A percentile compares a stretch with the other conserved stretches of the same genome.
Evolutionary conservation across 1,284 basidiomycete species (phyloP).

Genomic region (Tilletiopsis washingtonensis): DNA sequence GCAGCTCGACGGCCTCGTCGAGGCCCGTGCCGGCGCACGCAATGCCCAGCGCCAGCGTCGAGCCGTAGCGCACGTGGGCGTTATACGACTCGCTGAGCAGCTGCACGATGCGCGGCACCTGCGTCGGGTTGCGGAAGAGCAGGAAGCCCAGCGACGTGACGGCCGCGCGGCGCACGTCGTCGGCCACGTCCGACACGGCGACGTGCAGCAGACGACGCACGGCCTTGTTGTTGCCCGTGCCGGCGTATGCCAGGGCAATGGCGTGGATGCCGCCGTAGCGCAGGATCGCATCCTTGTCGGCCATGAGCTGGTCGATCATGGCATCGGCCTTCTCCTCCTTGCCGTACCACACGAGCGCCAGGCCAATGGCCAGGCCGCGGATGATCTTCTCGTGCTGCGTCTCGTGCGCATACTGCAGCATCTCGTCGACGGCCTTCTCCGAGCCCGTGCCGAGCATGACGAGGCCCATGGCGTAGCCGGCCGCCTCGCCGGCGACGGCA

Average conservation of each 20-base stretch:
- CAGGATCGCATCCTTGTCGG: constrained; percentile 45
- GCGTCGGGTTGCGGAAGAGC: constrained; percentile 47
- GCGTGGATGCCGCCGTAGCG: constrained; percentile 47
- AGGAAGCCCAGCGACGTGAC: constrained; percentile 45
- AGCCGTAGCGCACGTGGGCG: constrained; percentile 46
- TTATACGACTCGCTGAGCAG: constrained; percentile 47
- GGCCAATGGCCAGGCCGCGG: constrained; percentile 45
- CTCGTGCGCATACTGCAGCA: constrained; percentile 47
- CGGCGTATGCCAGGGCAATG: constrained; percentile 46
- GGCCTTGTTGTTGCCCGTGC: constrained; percentile 46
- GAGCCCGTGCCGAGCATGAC: constrained; percentile 46
- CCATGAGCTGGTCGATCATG: constrained; percentile 42
- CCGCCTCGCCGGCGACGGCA: constrained; percentile 44
- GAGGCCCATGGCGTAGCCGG: constrained; percentile 47
- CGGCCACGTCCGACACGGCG: constrained; percentile 45
- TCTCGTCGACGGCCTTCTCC: constrained; percentile 43
- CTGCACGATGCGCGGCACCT: constrained; percentile 45
- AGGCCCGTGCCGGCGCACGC: constrained; percentile 46
- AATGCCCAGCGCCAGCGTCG: constrained; percentile 46
- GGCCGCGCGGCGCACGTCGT: constrained; percentile 46
- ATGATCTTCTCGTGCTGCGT: constrained; percentile 48
- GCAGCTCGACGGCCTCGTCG: constrained; percentile 43
- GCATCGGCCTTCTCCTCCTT: constrained; percentile 40
- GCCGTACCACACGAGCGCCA: constrained; percentile 46
- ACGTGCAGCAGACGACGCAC: constrained; percentile 43